Evolutionary conservation across 202 grass and related monocot species (phyloP), one percentile per base, ranked within the genome.

Genomic region (Miscanthus sacchariflorus): DNA sequence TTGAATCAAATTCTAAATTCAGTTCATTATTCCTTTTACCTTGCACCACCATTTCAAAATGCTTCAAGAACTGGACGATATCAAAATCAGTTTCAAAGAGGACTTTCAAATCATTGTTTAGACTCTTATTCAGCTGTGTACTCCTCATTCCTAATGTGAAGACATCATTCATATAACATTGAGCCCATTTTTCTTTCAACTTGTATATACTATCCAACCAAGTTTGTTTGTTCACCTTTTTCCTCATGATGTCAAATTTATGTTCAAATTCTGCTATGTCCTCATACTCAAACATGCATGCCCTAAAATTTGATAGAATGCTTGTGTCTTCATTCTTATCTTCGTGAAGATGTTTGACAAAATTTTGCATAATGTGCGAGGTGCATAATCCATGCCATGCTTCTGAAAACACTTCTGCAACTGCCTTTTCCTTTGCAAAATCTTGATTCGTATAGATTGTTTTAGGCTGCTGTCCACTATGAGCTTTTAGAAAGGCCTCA

Each of bases 391-490:
- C 76, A 2, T 78, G 76, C 52, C 76, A 78, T 61, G 76, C 18
- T 63, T 78, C 76, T 63, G 13, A 35, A 63, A 78, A 78, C 2
- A 78, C 76, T 63, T 78, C 54, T 15, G 6, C 33, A 40, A 25
- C 52, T 63, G 76, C 76, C 52, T 63, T 78, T 78, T 12, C 33
- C 52, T 63, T 63, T 78, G 33, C 35, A 63, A 12, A 78, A 61
- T 78, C 76, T 78, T 91, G 80, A 79, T 91, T 69, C 17, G 85
- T 85, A 65, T 80, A 91, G 40, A 91, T 79, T 77, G 84, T 91
- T 84, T 84, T 87, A 36, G 89, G 89, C 66, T 84, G 77, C 28
- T 81, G 23, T 3, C 15, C 72, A 50, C 43, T 76, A 69, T 91
- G 90, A 69, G 81, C 73, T 85, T 81, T 88, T 74, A 88, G 66